phyloP scores from a whole-genome alignment of 805 yeast species.

The Lipomyces sp. region DNA sequence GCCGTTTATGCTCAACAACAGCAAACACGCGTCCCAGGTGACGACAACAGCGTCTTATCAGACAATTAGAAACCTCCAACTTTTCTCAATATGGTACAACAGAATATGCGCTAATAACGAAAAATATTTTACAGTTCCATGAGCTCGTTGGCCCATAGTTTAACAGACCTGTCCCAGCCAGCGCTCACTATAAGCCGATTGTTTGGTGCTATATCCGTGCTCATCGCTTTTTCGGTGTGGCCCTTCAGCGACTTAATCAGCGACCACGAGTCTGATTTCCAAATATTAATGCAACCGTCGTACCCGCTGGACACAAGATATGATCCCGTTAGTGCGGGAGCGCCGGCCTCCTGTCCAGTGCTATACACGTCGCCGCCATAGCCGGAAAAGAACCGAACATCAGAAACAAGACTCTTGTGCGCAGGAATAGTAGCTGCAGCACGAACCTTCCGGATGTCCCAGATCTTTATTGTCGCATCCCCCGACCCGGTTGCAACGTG shows the following conservation, averaged over 20 bases:
- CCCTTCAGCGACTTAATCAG: constrained; percentile 51
- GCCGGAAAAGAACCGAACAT: constrained; percentile 49
- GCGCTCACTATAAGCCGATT: constrained; percentile 52
- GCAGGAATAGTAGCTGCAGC: constrained; percentile 57
- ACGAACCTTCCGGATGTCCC: constrained; percentile 72
- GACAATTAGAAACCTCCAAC: no score
- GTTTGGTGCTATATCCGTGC: constrained; percentile 53
- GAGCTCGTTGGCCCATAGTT: constrained; percentile 49
- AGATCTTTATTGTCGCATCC: constrained; percentile 72
- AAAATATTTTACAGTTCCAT: constrained; percentile 4
- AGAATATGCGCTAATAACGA: no score
- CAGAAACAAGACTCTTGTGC: constrained; percentile 70
- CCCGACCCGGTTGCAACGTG: constrained; percentile 80
- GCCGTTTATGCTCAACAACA: no score
- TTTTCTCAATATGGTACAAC: no score
- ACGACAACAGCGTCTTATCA: no score
- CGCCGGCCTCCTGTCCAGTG: constrained; percentile 35
- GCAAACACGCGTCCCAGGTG: no score
- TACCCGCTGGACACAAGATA: constrained; percentile 62
- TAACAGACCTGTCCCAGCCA: constrained; percentile 83
- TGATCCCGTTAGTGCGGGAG: constrained; percentile 43
- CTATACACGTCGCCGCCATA: constrained; percentile 28
- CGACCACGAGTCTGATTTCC: constrained; percentile 72
- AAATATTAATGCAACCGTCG: constrained; percentile 62
- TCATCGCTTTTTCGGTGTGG: constrained; percentile 68